Evolutionary conservation across 169 alveolate species (phyloP), one percentile per base, ranked within the genome.

Genomic region (Plasmodium cynomolgi): DNA sequence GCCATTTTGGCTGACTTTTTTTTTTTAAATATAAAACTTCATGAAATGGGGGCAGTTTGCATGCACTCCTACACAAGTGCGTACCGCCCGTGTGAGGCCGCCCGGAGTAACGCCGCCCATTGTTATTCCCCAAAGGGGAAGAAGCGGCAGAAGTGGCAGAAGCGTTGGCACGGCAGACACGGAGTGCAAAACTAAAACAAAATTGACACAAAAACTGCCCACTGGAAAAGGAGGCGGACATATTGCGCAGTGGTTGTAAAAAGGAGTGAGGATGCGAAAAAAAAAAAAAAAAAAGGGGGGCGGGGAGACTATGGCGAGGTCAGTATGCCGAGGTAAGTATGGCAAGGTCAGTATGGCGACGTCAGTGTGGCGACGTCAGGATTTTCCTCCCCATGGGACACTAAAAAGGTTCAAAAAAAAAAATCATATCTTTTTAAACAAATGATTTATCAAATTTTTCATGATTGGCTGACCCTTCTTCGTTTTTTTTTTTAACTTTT

Each of bases 391-490:
- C 11, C 37, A 81, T 15, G 31, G 23, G 82, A 31, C 26, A 41
- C 29, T 33, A 50, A 44, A 26, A 41, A 17, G n/a, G 31, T n/a
- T 34, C 41, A 34, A 75, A n/a, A 33, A 17, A 47, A 81, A 47
- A 31, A 47, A 50, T 47, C 81, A 88, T 15, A 88, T 88, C 81
- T 88, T 88, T 88, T 88, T 62, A 23, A 88, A 23, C 72, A 88
- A 88, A 80, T 88, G 94, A 6, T 68, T 88, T 39, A 88, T 81
- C n/a, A 88, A 58, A 62, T 88, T 88, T 26, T 80, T 81, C 94
- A 88, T 88, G 71, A 88, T 37, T 8, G 94, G 94, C 33, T 88
- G 94, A 26, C 94, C 94, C 72, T 34, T 88, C 8, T 58, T 88
- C 50, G 88, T 79, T 62, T 74, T 85, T 44, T 23, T 34, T 9